phyloP scores from a whole-genome alignment of 2,329 filamentous ascomycete genomes.

The Eutypella sp. region DNA sequence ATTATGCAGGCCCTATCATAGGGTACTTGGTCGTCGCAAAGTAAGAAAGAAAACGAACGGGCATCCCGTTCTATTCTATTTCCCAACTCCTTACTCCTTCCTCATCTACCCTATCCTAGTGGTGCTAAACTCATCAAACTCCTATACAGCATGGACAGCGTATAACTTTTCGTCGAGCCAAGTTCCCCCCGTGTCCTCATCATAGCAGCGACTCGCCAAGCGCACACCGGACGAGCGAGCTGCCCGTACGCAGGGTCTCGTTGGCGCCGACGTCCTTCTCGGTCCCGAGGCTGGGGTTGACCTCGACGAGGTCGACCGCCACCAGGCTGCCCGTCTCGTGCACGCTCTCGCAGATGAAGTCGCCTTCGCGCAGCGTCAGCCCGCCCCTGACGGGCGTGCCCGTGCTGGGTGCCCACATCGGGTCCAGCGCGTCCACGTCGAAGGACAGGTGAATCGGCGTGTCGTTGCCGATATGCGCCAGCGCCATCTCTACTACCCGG shows the following conservation, averaged over 20 bases:
- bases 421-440: conserved; percentile 93
- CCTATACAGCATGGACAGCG: no score
- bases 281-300: conserved; percentile 67
- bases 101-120: no score
- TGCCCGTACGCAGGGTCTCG: conserved; percentile 86
- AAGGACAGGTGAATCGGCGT: conserved; percentile 97
- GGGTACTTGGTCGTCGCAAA: no score
- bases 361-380: conserved; percentile 87
- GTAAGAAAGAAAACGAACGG: no score
- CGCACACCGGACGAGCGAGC: conserved; percentile 85
- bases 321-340: conserved; percentile 75
- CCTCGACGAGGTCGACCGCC: conserved; percentile 77
- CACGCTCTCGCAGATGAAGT: conserved; percentile 89
- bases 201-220: conserved; percentile 79
- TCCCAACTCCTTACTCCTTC: no score
- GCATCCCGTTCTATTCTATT: neutral
- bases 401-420: conserved; percentile 92
- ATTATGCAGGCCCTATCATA: no score
- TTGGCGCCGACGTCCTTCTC: conserved; percentile 59
- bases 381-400: conserved; percentile 93
- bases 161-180: no score
- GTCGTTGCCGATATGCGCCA: conserved; percentile 89
- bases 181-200: neutral
- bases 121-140: no score
- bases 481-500: conserved; percentile 95